Percentiles rank a stretch among this genome's conserved stretches.
Evolutionary conservation across 495 filamentous ascomycete species (phyloP).

Genomic region (Neurospora sp.): DNA sequence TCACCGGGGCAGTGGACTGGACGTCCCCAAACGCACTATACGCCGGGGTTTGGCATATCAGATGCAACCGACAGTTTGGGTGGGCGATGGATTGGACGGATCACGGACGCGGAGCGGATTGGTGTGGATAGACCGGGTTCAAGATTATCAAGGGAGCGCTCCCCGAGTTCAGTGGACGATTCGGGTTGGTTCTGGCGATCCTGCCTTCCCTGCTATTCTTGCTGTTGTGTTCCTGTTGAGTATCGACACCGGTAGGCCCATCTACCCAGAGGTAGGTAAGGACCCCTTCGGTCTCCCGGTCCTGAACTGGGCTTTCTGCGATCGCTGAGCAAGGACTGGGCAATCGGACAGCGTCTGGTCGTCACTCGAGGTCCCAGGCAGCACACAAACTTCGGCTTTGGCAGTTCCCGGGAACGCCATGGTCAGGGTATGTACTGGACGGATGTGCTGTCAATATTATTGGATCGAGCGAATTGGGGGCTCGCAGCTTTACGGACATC

Average conservation of each 20-base stretch:
- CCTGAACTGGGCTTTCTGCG: not conserved
- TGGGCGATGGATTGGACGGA: not conserved
- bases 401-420: conserved; percentile 5
- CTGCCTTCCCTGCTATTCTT: not conserved
- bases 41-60: not conserved
- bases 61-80: not conserved
- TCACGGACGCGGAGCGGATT: not conserved
- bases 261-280: not conserved
- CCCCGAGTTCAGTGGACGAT: not conserved
- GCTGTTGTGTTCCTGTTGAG: not conserved
- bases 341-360: not conserved
- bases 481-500: not conserved
- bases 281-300: not conserved
- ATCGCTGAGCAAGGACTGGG: not conserved
- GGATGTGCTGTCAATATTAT: not conserved
- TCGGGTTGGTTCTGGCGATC: not conserved
- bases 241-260: not conserved
- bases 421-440: not conserved
- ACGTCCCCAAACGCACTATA: not conserved
- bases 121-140: not conserved
- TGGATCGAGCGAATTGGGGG: not conserved
- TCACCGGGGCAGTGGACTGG: not conserved
- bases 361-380: not conserved
- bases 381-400: not conserved
- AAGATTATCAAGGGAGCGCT: not conserved